These are phyloP conservation scores for Byssoonygena ceratinophila DNA, from an alignment of 2,329 filamentous ascomycete genomes.

Conservation along the genomic window DNA sequence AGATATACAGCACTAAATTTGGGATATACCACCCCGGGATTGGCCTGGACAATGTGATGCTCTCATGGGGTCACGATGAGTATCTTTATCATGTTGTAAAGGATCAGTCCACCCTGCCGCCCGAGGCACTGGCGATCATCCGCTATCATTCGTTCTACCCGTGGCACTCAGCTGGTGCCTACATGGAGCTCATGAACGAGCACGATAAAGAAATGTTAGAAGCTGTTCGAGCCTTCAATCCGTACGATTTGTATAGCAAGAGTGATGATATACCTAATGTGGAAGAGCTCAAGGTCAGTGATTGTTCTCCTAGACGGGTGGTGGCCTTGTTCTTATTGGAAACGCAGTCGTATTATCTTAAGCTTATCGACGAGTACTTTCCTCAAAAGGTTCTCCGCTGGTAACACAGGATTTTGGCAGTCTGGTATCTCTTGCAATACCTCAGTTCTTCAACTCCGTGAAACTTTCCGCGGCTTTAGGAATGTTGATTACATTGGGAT, in stretches of 20 bases:
- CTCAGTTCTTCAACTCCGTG: neutral
- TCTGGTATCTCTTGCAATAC: neutral
- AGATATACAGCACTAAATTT: conserved; percentile 61
- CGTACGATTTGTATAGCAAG: conserved; percentile 88
- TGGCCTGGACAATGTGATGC: conserved; percentile 76
- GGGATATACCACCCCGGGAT: conserved; percentile 71
- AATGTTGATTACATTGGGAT: too few species aligned
- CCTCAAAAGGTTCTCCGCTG: conserved; percentile 17
- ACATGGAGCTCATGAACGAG: conserved; percentile 70
- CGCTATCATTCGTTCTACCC: conserved; percentile 1
- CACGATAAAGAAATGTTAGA: conserved; percentile 68
- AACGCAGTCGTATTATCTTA: conserved; percentile 57
- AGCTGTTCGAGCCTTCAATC: conserved; percentile 78
- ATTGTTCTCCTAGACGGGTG: too few species aligned
- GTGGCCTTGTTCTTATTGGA: neutral
- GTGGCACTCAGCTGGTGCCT: conserved; percentile 66
- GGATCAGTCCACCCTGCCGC: conserved; percentile 66
- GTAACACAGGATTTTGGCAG: neutral
- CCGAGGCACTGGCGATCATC: conserved; percentile 71
- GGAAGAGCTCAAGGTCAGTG: conserved; percentile 59
- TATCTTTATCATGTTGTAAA: conserved; percentile 67
- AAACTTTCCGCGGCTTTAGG: neutral
- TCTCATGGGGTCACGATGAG: conserved; percentile 59
- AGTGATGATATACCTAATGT: conserved; percentile 65
- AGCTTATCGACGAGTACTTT: conserved; percentile 45